These are phyloP conservation scores for Cutaneotrichosporon cutaneum DNA, from an alignment of 1,284 basidiomycete species.

Conservation along the genomic window DNA sequence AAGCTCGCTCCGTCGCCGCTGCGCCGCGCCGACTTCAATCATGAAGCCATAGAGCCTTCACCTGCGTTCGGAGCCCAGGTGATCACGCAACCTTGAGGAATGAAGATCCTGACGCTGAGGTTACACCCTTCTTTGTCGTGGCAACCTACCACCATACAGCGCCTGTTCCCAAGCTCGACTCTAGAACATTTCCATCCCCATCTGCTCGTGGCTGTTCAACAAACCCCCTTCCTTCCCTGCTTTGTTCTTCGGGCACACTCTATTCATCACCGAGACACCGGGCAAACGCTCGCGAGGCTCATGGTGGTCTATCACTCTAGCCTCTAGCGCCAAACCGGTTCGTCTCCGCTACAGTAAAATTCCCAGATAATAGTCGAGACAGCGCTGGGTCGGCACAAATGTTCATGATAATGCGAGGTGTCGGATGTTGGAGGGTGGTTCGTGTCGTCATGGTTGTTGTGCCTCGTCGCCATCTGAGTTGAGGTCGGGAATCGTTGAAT, in stretches of 20 bases:
- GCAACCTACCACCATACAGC: no score
- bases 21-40: no score
- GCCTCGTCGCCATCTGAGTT: conserved; percentile 28
- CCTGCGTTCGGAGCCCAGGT: no score
- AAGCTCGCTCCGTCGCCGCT: no score
- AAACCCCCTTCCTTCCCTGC: no score
- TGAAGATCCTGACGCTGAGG: no score
- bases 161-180: no score
- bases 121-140: no score
- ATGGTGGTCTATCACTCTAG: conserved; percentile 24
- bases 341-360: conserved; percentile 21
- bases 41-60: no score
- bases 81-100: no score
- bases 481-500: conserved; percentile 26
- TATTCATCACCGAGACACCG: conserved; percentile 25
- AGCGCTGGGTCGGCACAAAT: conserved; percentile 28
- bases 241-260: conserved; percentile 16
- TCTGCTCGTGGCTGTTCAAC: no score
- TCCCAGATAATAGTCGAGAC: conserved; percentile 20
- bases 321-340: conserved; percentile 26
- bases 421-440: conserved; percentile 5
- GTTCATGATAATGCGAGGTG: conserved; percentile 14
- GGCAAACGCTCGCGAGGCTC: conserved; percentile 28
- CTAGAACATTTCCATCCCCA: no score
- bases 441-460: conserved; percentile 17